phyloP scores from a whole-genome alignment of 306 rosid species.

The Quercus rubra region DNA sequence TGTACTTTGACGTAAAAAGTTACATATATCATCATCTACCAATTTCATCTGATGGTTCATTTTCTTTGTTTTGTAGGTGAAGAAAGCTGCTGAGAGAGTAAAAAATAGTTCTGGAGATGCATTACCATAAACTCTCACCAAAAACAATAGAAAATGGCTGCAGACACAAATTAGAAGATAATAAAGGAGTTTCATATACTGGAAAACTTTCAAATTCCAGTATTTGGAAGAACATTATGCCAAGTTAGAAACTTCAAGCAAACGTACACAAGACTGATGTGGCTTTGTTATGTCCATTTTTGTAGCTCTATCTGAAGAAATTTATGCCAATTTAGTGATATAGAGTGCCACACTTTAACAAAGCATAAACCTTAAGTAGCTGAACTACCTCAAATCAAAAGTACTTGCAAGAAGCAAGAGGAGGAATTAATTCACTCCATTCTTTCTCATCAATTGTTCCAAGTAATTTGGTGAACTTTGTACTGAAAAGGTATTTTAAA shows the following conservation, averaged over 20 bases:
- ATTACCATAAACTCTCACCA: background rate
- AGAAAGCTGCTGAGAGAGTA: constrained; percentile 32
- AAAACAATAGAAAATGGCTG: background rate
- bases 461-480: too few species aligned
- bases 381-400: too few species aligned
- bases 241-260: background rate
- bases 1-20: background rate
- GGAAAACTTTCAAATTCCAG: background rate
- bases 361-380: too few species aligned
- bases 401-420: too few species aligned
- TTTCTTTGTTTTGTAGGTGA: constrained; percentile 17
- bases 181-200: background rate
- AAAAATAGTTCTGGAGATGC: background rate
- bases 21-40: background rate
- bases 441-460: too few species aligned
- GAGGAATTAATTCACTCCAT: too few species aligned
- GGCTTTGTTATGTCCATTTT: too few species aligned
- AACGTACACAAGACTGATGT: background rate
- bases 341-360: too few species aligned
- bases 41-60: background rate
- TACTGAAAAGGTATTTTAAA: too few species aligned
- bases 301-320: too few species aligned
- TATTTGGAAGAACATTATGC: background rate
- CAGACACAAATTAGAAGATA: background rate
- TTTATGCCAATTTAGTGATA: too few species aligned